Evolutionary conservation across 2,329 filamentous ascomycete species (phyloP).

Genomic region (Paraphaeosphaeria sporulosa): DNA sequence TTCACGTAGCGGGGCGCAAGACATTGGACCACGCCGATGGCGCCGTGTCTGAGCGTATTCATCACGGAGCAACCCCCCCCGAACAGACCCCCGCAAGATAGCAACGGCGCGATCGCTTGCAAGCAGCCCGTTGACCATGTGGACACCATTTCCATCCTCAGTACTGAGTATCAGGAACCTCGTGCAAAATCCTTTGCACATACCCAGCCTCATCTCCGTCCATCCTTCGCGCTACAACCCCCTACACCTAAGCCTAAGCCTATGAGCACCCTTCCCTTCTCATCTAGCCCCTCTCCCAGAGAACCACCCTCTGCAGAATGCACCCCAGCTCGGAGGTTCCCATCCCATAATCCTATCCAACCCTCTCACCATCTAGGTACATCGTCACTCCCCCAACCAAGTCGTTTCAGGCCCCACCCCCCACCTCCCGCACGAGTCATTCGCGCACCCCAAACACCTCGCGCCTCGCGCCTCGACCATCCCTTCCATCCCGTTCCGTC

Average conservation of each 20-base stretch:
- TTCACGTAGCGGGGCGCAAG: not conserved
- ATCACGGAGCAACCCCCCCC: not conserved
- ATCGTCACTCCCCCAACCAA: not conserved
- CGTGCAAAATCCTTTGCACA: not conserved
- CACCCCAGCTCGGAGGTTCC: not conserved
- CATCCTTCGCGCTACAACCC: constrained; percentile 3
- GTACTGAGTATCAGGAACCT: too few species aligned
- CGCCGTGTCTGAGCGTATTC: not conserved
- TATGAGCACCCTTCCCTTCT: not conserved
- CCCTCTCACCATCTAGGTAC: too few species aligned
- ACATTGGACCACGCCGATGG: not conserved
- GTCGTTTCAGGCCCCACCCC: not conserved
- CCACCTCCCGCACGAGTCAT: not conserved
- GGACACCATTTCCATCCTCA: too few species aligned
- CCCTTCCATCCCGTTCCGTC: not conserved
- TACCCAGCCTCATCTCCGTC: constrained; percentile 4
- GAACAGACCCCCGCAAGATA: not conserved
- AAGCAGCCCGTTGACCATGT: not conserved
- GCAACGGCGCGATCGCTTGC: not conserved
- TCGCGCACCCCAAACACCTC: too few species aligned
- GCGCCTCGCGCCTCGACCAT: too few species aligned
- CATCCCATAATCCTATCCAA: not conserved
- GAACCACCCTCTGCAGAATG: too few species aligned
- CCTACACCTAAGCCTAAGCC: too few species aligned
- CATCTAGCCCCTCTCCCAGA: not conserved